These are phyloP conservation scores for Bryoerythrophyllum caledonicum DNA, from an alignment of 225 moss, liverwort and hornwort species.

Conservation along the genomic window DNA sequence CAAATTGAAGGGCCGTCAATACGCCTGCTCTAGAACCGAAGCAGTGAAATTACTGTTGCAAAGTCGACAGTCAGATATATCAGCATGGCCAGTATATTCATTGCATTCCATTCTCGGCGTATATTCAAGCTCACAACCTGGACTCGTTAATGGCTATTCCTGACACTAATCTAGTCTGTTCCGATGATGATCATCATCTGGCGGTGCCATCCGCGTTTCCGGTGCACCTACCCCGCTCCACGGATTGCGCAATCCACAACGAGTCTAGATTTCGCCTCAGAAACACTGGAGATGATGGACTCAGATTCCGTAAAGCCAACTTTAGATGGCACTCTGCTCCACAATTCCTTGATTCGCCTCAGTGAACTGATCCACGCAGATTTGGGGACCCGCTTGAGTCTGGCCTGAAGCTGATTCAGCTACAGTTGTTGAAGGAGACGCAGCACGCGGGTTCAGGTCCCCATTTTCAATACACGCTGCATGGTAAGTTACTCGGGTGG, in stretches of 20 bases:
- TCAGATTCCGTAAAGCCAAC: not conserved
- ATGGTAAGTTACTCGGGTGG: too few species aligned
- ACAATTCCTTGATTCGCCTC: not conserved
- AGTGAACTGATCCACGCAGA: not conserved
- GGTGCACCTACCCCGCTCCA: not conserved
- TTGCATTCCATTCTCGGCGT: not conserved
- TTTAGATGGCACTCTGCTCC: not conserved
- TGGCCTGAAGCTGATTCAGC: not conserved
- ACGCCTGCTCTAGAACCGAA: not conserved
- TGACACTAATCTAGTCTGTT: not conserved
- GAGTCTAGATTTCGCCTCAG: not conserved
- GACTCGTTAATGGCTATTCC: too few species aligned
- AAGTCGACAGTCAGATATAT: too few species aligned
- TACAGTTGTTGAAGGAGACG: not conserved
- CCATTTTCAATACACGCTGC: not conserved
- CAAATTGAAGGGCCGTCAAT: too few species aligned
- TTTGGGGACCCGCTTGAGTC: not conserved
- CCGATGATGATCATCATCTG: not conserved
- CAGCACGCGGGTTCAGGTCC: not conserved
- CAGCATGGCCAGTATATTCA: not conserved
- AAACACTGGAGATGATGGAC: not conserved
- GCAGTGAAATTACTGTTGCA: not conserved
- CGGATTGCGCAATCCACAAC: not conserved
- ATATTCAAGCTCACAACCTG: not conserved
- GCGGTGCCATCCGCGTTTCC: not conserved